These are phyloP conservation scores for Hortiboletus campestris DNA, from an alignment of 768 basidiomycete species.

Conservation along the genomic window DNA sequence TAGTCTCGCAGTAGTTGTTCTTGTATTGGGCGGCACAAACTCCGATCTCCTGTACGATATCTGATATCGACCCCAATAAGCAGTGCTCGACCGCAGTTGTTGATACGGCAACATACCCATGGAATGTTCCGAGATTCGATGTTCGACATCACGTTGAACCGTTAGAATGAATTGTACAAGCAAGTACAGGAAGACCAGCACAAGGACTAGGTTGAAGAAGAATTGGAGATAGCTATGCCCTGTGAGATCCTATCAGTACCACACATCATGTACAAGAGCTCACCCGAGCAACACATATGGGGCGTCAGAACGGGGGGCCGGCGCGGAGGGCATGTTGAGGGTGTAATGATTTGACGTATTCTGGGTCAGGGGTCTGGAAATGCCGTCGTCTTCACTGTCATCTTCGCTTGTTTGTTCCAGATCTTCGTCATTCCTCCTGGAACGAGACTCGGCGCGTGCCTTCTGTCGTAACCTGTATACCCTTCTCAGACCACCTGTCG, in stretches of 20 bases:
- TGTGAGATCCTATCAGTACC: constrained; percentile 17
- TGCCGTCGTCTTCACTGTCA: constrained; percentile 49
- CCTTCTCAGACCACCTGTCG: constrained; percentile 62
- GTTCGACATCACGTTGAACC: constrained; percentile 85
- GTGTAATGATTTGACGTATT: constrained; percentile 81
- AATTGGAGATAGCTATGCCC: constrained; percentile 81
- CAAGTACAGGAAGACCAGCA: constrained; percentile 81
- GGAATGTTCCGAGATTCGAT: constrained; percentile 83
- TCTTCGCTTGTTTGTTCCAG: constrained; percentile 41
- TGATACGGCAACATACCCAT: constrained; percentile 53
- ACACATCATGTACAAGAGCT: constrained; percentile 23
- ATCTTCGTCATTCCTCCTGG: constrained; percentile 24
- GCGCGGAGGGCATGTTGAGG: constrained; percentile 69
- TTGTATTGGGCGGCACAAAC: constrained; percentile 79
- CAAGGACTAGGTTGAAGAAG: constrained; percentile 86
- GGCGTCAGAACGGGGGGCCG: constrained; percentile 54
- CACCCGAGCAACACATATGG: constrained; percentile 89
- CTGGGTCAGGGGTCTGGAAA: constrained; percentile 40
- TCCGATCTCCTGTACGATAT: constrained; percentile 90
- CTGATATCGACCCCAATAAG: constrained; percentile 39
- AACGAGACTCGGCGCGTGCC: constrained; percentile 34
- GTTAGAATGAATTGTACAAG: constrained; percentile 84
- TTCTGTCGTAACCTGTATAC: constrained; percentile 63
- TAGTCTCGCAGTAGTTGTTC: constrained; percentile 75
- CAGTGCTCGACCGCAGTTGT: constrained; percentile 11